Evolutionary conservation across 2,329 filamentous ascomycete genomes (phyloP).

Genomic region (Magnaporthiopsis rhizophila): DNA sequence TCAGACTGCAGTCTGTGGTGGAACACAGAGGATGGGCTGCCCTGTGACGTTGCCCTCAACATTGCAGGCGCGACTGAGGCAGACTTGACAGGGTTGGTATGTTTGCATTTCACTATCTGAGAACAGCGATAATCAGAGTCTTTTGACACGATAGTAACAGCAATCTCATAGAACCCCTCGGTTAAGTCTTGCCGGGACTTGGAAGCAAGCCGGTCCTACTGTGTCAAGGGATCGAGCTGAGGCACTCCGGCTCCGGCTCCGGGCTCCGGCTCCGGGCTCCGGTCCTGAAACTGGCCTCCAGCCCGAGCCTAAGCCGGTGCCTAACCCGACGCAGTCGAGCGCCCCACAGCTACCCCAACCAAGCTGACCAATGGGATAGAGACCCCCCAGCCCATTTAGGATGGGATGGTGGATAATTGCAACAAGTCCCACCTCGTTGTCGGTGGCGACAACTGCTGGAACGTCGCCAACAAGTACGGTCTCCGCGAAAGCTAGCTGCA

Average conservation of each 20-base stretch:
- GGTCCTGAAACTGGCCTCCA: not conserved
- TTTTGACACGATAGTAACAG: not conserved
- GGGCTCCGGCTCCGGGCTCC: too few relatives aligned
- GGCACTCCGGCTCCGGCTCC: not conserved
- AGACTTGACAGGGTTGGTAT: constrained; percentile 6
- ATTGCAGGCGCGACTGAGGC: constrained; percentile 3
- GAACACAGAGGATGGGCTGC: constrained; percentile 9
- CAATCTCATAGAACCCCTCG: not conserved
- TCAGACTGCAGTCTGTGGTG: constrained; percentile 10
- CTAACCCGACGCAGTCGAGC: not conserved
- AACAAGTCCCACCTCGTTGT: constrained; percentile 6
- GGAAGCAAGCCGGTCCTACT: constrained; percentile 10
- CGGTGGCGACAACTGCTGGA: constrained; percentile 6
- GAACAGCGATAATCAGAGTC: too few relatives aligned
- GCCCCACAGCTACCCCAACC: not conserved
- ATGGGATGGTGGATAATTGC: constrained; percentile 8
- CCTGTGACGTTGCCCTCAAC: constrained; percentile 9
- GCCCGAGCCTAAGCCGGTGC: not conserved
- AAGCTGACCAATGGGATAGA: not conserved
- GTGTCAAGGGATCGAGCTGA: constrained; percentile 6
- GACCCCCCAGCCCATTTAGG: constrained; percentile 5
- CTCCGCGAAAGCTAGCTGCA: constrained; percentile 3
- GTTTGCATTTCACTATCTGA: not conserved
- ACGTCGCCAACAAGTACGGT: not conserved
- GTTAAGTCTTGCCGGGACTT: constrained; percentile 7